A percentile compares a stretch with the other conserved stretches of the same genome.
phyloP scores from a whole-genome alignment of 495 filamentous ascomycete species.

The Xylaria venustula region DNA sequence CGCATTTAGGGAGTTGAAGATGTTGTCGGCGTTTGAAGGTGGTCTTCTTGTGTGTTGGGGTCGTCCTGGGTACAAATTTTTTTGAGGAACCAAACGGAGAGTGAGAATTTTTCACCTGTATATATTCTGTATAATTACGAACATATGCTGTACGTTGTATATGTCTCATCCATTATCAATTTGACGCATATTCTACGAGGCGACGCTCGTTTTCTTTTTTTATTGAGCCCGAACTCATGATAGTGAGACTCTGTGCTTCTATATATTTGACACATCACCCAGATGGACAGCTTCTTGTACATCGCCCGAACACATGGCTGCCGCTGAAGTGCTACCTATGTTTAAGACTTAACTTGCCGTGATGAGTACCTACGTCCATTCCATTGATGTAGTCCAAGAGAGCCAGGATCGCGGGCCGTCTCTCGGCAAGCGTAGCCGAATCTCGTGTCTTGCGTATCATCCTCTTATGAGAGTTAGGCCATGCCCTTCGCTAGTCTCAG shows the following conservation, averaged over 20 bases:
- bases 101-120: constrained; percentile 7
- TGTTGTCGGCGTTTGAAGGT: constrained; percentile 4
- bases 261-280: neutral
- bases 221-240: neutral
- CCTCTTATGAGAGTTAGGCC: too few relatives aligned
- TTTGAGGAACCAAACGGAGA: neutral
- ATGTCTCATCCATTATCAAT: neutral
- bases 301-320: neutral
- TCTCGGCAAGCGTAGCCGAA: neutral
- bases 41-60: constrained; percentile 5
- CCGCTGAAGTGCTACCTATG: neutral
- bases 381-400: too few relatives aligned
- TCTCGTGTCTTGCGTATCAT: too few relatives aligned
- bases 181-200: neutral
- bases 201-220: neutral
- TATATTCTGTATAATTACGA: constrained; percentile 9
- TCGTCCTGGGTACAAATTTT: neutral
- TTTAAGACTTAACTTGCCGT: too few relatives aligned
- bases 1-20: constrained; percentile 9
- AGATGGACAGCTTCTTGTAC: neutral
- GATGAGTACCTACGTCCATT: too few relatives aligned
- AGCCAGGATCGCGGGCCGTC: neutral
- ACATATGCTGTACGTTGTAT: constrained; percentile 2
- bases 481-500: too few relatives aligned
- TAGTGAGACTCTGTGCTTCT: neutral